Conservation (phyloP, 257 asterid species). For the Prunella vulgaris region DNA sequence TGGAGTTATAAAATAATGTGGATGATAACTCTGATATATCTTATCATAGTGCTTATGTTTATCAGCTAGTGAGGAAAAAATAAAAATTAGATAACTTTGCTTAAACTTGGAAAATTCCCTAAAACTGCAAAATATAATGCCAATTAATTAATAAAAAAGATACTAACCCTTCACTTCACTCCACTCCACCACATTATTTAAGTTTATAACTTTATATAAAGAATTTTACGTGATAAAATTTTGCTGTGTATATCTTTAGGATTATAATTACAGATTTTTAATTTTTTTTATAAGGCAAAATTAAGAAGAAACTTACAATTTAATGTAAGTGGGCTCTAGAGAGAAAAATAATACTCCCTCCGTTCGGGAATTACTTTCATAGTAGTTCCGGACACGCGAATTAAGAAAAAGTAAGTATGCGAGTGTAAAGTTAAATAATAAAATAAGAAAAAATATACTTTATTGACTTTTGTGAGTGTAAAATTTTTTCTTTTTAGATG, state of each 20-base stretch:
- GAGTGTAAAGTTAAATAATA: too few relatives aligned
- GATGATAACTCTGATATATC: slow-evolving; percentile 10
- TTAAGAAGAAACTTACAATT: not conserved
- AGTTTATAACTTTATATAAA: too few relatives aligned
- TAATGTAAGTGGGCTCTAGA: slow-evolving; percentile 22
- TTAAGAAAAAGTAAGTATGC: too few relatives aligned
- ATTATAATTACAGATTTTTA: too few relatives aligned
- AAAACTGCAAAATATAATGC: slow-evolving; percentile 8
- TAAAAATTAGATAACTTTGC: not conserved
- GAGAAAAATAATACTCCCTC: not conserved
- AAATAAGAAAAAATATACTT: too few relatives aligned
- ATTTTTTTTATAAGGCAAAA: too few relatives aligned
- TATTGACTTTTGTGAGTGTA: too few relatives aligned
- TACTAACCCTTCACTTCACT: not conserved
- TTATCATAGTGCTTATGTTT: slow-evolving; percentile 1
- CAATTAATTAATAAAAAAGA: not conserved
- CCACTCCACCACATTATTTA: not conserved
- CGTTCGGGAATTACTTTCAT: too few relatives aligned
- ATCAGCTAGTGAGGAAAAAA: not conserved
- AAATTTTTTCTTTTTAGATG: too few relatives aligned
- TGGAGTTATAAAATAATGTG: not conserved
- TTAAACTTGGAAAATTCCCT: slow-evolving; percentile 23
- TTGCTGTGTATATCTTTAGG: not conserved
- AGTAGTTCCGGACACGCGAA: too few relatives aligned
- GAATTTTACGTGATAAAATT: too few relatives aligned